Evolutionary conservation across 768 basidiomycete genomes (phyloP), one percentile per base, ranked within the genome.

Genomic region (Phlegmacium glaucopus): DNA sequence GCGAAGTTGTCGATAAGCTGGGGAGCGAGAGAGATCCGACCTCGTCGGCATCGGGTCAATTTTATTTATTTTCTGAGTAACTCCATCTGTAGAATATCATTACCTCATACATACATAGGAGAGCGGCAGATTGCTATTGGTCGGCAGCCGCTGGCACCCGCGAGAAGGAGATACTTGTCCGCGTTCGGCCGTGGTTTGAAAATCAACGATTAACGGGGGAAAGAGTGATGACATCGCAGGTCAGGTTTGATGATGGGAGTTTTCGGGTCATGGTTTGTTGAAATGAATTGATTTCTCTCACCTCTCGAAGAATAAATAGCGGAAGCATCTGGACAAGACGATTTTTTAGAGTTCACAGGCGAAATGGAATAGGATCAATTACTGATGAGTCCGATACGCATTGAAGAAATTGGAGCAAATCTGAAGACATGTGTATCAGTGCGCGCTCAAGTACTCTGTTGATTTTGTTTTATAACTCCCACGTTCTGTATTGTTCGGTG

Each of bases 291-390:
- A 18, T 27, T 50, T 45, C 49, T 43, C 44, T 50, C 43, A 37
- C 25, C 46, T 18, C 49, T 49, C 50, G 56, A 52, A 50, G 18
- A 44, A 44, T 51, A 44, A 34, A 39, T 27, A 52, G 51, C 56
- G 56, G 59, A 58, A 60, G 54, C 30, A 48, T 47, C 36, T 44
- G 13, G 35, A 18, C 28, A 42, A 27, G 6, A 10, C 32, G 32
- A n/a, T 10, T 34, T n/a, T n/a, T 11, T 16, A 30, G 25, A 39
- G 36, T 42, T 39, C 32, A 41, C 13, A n/a, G 47, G 39, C 22
- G 15, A 27, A 11, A 13, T 42, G 4, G 26, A 42, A 42, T 29
- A 42, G 13, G 28, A 18, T 28, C 22, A 16, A 44, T 49, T 42
- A 43, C 27, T 28, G 18, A n/a, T 39, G 22, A 9, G 6, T 32